Percentiles rank a stretch among this genome's conserved stretches.
These are phyloP conservation scores for Solanum pimpinellifolium DNA, from an alignment of 257 asterid genomes.

Conservation along the genomic window DNA sequence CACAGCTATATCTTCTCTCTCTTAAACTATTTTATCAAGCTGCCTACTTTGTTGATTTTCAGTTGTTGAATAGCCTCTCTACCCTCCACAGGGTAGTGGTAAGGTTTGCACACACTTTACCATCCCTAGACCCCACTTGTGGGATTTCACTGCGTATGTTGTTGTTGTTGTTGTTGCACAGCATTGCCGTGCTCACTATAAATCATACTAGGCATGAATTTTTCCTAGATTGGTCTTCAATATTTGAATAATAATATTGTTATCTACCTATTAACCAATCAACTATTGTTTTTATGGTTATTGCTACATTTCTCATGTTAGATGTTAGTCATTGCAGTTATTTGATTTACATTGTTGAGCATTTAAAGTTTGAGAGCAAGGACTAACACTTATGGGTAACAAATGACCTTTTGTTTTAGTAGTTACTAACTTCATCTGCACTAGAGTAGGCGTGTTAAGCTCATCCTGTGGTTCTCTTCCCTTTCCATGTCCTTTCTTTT, in stretches of 20 bases:
- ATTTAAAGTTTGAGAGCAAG: not conserved
- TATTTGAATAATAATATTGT: not conserved
- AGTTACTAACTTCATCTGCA: not conserved
- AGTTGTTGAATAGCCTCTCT: not conserved
- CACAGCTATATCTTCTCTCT: not conserved
- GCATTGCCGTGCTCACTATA: not conserved
- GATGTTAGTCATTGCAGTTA: not conserved
- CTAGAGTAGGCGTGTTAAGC: not conserved
- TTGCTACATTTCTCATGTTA: not conserved
- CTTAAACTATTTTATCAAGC: not conserved
- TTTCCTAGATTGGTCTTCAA: not conserved
- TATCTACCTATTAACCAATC: not conserved
- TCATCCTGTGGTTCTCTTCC: not conserved
- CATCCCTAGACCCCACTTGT: not conserved
- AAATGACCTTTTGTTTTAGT: not conserved
- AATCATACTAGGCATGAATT: not conserved
- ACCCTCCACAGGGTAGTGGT: not conserved
- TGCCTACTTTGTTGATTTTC: not conserved
- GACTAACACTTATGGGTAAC: not conserved
- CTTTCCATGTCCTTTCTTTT: not conserved
- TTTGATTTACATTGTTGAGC: not conserved
- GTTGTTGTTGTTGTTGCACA: not conserved
- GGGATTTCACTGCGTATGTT: not conserved
- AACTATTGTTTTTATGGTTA: not conserved
- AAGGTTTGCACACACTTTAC: not conserved